Evolutionary conservation across 805 yeast genomes (phyloP).

Genomic region (Pichia rugopelliculosa): DNA sequence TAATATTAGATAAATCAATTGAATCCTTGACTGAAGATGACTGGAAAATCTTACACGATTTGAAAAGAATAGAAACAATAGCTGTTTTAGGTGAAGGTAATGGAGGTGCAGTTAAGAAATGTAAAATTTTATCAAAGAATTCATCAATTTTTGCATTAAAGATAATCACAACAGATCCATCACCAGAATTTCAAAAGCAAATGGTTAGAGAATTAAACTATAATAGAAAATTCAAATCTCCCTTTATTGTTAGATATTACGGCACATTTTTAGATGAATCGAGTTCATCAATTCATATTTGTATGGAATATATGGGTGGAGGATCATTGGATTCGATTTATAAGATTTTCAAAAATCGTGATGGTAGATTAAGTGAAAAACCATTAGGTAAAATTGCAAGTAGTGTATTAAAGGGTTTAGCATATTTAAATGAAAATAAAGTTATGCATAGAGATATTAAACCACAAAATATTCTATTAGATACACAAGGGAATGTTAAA

Average conservation of each 20-base stretch:
- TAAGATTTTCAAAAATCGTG: constrained; percentile 59
- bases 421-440: constrained; percentile 78
- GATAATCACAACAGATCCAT: constrained; percentile 64
- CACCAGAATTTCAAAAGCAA: constrained; percentile 84
- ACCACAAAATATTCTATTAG: constrained; percentile 85
- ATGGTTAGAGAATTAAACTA: constrained; percentile 86
- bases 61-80: constrained; percentile 57
- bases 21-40: constrained; percentile 47
- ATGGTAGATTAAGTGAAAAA: constrained; percentile 87
- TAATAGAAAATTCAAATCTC: constrained; percentile 73
- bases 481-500: constrained; percentile 72
- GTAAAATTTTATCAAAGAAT: constrained; percentile 50
- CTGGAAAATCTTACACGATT: constrained; percentile 59
- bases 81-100: constrained; percentile 87
- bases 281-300: constrained; percentile 77
- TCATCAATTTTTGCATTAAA: constrained; percentile 73
- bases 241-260: constrained; percentile 82
- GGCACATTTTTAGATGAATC: constrained; percentile 82
- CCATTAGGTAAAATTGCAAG: constrained; percentile 88
- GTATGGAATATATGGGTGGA: constrained; percentile 98
- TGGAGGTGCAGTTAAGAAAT: constrained; percentile 84
- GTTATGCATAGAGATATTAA: constrained; percentile 95
- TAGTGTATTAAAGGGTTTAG: constrained; percentile 74
- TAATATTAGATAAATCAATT: constrained; percentile 7
- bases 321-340: constrained; percentile 87